Evolutionary conservation across 805 yeast genomes (phyloP).

Genomic region (Jamesozyma jinghongensis): DNA sequence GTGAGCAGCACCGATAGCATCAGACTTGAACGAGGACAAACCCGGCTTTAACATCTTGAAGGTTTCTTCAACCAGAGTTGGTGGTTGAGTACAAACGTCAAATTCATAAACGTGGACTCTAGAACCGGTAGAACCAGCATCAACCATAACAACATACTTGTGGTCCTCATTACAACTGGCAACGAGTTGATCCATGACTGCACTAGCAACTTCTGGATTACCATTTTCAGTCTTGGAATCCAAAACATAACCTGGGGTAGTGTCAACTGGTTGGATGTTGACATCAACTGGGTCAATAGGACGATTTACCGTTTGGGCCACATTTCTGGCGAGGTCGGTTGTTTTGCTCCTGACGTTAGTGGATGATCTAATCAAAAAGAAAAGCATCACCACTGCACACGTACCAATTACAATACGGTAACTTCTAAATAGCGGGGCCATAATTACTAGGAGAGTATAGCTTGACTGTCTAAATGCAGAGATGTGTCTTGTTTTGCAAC

Average conservation of each 20-base stretch:
- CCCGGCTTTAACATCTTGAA: constrained; percentile 93
- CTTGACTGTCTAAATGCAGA: too few species aligned
- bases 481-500: too few species aligned
- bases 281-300: constrained; percentile 14
- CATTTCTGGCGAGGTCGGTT: constrained; percentile 13
- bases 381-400: constrained; percentile 40
- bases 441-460: not conserved
- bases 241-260: constrained; percentile 20
- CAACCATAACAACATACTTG: constrained; percentile 85
- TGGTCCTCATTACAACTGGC: constrained; percentile 29
- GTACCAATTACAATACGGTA: constrained; percentile 46
- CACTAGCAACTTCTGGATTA: constrained; percentile 21
- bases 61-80: constrained; percentile 66
- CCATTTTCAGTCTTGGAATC: constrained; percentile 13
- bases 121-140: constrained; percentile 97
- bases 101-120: constrained; percentile 91
- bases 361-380: constrained; percentile 42
- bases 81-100: constrained; percentile 79
- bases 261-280: not conserved
- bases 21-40: constrained; percentile 72
- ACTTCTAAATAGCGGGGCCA: constrained; percentile 36
- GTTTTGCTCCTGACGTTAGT: constrained; percentile 17
- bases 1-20: constrained; percentile 77
- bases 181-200: constrained; percentile 9
- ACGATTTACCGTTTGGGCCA: constrained; percentile 10